Percentiles rank a stretch among this genome's conserved stretches.
Conservation (phyloP, 1,284 basidiomycete genomes). For the Caloboletus firmus region DNA sequence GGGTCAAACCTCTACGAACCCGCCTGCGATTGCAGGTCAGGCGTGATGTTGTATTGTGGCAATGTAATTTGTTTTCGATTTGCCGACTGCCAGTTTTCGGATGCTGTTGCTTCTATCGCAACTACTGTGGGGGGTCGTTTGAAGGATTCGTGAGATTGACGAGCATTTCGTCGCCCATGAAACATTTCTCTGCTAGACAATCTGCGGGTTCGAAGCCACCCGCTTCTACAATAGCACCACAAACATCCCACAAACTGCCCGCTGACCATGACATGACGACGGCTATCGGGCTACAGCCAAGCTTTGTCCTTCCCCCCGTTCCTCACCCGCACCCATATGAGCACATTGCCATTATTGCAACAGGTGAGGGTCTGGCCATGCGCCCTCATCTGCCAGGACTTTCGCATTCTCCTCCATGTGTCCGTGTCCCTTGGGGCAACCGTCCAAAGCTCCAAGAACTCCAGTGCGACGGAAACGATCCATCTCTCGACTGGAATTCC, state of each 20-base stretch:
- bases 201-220: conserved; percentile 3
- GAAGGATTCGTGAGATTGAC: not conserved
- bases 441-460: conserved; percentile 55
- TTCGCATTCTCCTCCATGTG: conserved; percentile 41
- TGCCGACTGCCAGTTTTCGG: not conserved
- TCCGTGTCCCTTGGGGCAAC: conserved; percentile 66
- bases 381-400: conserved; percentile 50
- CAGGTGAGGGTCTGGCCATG: conserved; percentile 61
- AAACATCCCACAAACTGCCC: not conserved
- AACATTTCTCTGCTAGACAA: conserved; percentile 21
- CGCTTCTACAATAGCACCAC: not conserved
- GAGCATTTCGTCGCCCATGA: conserved; percentile 23
- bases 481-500: conserved; percentile 51
- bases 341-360: conserved; percentile 57
- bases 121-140: not conserved
- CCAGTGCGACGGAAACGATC: conserved; percentile 31
- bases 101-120: not conserved
- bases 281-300: conserved; percentile 51
- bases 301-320: conserved; percentile 60
- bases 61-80: conserved; percentile 16
- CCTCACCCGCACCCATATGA: conserved; percentile 74
- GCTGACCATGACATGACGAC: conserved; percentile 21
- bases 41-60: conserved; percentile 22
- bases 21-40: conserved; percentile 17
- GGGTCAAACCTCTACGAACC: conserved; percentile 28